Evolutionary conservation across 352 stramenopile species (phyloP), one percentile per base, ranked within the genome.

Genomic region (Paralagenidium karlingii): DNA sequence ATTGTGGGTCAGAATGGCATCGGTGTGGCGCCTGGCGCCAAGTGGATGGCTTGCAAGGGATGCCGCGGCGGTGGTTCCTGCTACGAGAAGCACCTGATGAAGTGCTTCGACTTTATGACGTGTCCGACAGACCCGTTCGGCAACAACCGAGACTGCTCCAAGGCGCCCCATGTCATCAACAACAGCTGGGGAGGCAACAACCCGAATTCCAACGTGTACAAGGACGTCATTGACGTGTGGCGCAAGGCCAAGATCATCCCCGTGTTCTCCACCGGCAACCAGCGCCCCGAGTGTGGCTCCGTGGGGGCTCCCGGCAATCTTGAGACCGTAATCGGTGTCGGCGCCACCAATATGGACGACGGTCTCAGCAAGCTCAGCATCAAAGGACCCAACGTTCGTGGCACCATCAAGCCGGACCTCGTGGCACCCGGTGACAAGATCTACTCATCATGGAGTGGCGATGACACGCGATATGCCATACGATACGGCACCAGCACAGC

Each of bases 401-500:
- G 64, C 3, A 21, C 58, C 1, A 47, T 52, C 3, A 84, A 84
- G 33, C 70, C 70, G 3, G 67, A 81, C 40, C 39, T 84, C 9
- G 36, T 56, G 29, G 67, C 67, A 3, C 70, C 69, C 10, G 70
- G 70, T 13, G 45, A 41, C 15, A 41, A 53, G 10, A 68, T 82
- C 36, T 42, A 55, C 19, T 80, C 68, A 1, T 57, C 63, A 11
- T 80, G 66, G 37, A 52, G 42, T 11, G 41, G 27, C 1, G 15
- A 20, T 34, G 20, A 21, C 33, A 36, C 34, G 1, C 54, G 47
- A 15, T 80, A 78, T 41, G 77, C 53, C 31, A 57, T 61, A 45
- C 77, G 73, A 46, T 79, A 60, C 3, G 71, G 68, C 22, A 81
- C 71, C 1, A 83, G 68, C 40, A 79, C 79, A 64, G 71, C 68